A percentile compares a stretch with the other conserved stretches of the same genome.
Conservation (phyloP, 2,329 filamentous ascomycete species). For the Colletotrichum sp. region DNA sequence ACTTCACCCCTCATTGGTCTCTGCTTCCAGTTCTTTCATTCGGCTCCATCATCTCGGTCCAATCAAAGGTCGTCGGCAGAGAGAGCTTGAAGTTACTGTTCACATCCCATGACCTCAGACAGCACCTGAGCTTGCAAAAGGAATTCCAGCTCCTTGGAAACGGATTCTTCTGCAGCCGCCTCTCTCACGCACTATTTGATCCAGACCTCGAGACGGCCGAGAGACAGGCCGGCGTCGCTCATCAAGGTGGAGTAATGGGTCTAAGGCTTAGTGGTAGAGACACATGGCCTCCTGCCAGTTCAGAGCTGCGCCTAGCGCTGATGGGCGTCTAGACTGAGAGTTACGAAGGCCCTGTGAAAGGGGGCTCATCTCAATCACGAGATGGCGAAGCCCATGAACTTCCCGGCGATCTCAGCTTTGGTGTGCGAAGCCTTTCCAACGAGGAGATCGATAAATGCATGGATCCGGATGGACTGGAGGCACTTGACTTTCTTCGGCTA, state of each 20-base stretch:
- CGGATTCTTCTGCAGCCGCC: constrained; percentile 78
- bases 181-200: constrained; percentile 86
- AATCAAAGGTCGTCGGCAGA: constrained; percentile 78
- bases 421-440: constrained; percentile 78
- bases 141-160: constrained; percentile 86
- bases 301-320: constrained; percentile 86
- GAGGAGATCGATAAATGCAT: constrained; percentile 84
- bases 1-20: constrained; percentile 60
- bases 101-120: constrained; percentile 70
- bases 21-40: constrained; percentile 75
- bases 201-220: constrained; percentile 82
- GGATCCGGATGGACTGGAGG: constrained; percentile 81
- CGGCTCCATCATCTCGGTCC: constrained; percentile 72
- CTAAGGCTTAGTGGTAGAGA: constrained; percentile 81
- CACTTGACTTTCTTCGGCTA: constrained; percentile 89
- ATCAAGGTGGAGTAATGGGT: constrained; percentile 76
- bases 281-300: constrained; percentile 92
- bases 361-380: constrained; percentile 19
- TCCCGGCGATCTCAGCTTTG: constrained; percentile 78
- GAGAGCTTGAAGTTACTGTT: constrained; percentile 80
- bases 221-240: constrained; percentile 70
- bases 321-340: constrained; percentile 85
- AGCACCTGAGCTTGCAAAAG: constrained; percentile 76
- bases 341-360: constrained; percentile 46
- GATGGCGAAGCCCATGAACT: constrained; percentile 44